Conservation (phyloP, 495 filamentous ascomycete genomes). For the Talaromyces proteolyticus region DNA sequence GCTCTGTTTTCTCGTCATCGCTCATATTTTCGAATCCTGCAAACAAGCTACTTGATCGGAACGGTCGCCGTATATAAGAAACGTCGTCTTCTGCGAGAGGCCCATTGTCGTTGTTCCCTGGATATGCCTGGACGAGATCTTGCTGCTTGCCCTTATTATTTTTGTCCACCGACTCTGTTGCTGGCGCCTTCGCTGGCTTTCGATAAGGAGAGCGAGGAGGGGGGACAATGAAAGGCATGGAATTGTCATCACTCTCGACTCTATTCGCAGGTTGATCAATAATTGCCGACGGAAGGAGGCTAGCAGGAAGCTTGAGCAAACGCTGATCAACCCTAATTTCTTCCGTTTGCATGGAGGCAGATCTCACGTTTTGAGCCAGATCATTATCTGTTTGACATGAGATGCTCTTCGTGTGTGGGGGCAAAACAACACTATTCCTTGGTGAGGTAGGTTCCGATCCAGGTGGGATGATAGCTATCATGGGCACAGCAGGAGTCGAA, state of each 20-base stretch:
- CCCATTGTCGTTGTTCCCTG: constrained; percentile 79
- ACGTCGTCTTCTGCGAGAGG: constrained; percentile 54
- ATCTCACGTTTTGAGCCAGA: constrained; percentile 28
- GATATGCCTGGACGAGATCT: constrained; percentile 60
- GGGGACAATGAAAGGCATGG: constrained; percentile 24
- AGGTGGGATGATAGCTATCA: constrained; percentile 62
- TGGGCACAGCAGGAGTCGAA: constrained; percentile 38
- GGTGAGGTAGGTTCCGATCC: constrained; percentile 60
- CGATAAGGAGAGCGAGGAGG: constrained; percentile 27
- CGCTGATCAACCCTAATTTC: constrained; percentile 75
- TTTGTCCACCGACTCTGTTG: constrained; percentile 12
- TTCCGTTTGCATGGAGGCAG: constrained; percentile 75
- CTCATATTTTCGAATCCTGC: constrained; percentile 68
- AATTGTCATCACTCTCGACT: constrained; percentile 11
- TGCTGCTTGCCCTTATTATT: constrained; percentile 9
- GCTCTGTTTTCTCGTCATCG: constrained; percentile 39
- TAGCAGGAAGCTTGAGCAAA: constrained; percentile 64
- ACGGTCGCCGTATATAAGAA: constrained; percentile 59
- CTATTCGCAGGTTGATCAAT: constrained; percentile 22
- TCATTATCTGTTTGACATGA: constrained; percentile 46
- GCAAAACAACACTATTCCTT: constrained; percentile 51
- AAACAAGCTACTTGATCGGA: constrained; percentile 77
- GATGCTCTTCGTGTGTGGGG: constrained; percentile 58
- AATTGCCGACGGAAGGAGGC: constrained; percentile 67
- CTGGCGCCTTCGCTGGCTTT: constrained; percentile 12